Evolutionary conservation across 2,329 filamentous ascomycete genomes (phyloP).

Genomic region (Xylariomycetidae sp.): DNA sequence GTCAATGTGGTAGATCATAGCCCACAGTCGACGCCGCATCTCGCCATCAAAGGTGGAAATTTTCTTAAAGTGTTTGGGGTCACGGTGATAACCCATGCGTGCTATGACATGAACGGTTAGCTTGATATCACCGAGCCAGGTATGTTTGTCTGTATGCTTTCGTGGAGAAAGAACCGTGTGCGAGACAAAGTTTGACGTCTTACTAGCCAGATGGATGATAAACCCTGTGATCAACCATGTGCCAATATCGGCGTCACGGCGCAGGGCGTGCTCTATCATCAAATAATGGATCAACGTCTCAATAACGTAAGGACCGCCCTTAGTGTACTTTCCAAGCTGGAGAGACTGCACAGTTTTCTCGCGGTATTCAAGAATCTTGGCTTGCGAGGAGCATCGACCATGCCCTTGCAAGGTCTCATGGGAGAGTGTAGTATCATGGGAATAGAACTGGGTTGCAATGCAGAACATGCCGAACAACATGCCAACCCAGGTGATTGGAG

Average conservation of each 20-base stretch:
- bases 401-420: no score
- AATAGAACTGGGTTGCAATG: conserved; percentile 27
- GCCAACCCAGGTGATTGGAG: conserved; percentile 40
- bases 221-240: conserved; percentile 34
- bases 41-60: conserved; percentile 39
- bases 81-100: conserved; percentile 40
- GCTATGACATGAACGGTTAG: conserved; percentile 23
- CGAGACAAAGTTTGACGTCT: conserved; percentile 1
- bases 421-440: conserved; percentile 8
- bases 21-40: conserved; percentile 41
- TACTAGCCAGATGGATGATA: conserved; percentile 23
- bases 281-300: conserved; percentile 34
- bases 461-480: conserved; percentile 42
- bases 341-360: conserved; percentile 33
- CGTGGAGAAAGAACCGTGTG: not conserved
- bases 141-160: no score
- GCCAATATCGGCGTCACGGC: conserved; percentile 27
- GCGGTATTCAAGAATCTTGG: conserved; percentile 11
- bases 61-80: conserved; percentile 35
- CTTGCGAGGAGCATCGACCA: no score
- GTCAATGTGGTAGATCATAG: conserved; percentile 36
- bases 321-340: conserved; percentile 35
- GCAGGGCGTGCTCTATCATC: conserved; percentile 24
- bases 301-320: conserved; percentile 36
- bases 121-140: not conserved